Base-by-base conservation (phyloP, 352 stramenopile genomes). In the Phytopythium vexans region DNA sequence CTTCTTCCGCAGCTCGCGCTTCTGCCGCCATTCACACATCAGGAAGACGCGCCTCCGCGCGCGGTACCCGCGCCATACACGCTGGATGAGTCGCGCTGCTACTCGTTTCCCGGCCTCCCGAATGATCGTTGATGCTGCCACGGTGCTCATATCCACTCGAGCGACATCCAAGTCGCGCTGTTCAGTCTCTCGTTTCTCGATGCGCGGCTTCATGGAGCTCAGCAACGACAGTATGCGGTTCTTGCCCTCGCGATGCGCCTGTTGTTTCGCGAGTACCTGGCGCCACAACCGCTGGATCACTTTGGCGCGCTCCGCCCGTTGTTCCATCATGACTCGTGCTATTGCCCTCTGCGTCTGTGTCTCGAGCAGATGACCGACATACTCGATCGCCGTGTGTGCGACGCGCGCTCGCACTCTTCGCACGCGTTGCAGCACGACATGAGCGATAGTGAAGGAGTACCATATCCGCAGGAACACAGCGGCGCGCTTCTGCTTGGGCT, bases 61-160 rank as follows among this genome's bases (percentile, higher is more conserved):
- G 27, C 62, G 61, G 53, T 78, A 67, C 1, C 74, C 74, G n/a
- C 74, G 64, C 77, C 77, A 88, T 15, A 84, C 70, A 6, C 77
- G 69, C 58, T 88, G 77, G 8, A 88, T 68, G 6, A 73, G 41
- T 3, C 64, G 56, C 7, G 51, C 70, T 2, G 66, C 69, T 9
- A 82, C 36, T 31, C 72, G 66, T 11, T 65, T 60, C 3, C 43
- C 35, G 10, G 50, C 58, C 1, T 50, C 55, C 12, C 43, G 33
- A 11, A 77, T 50, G 21, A 64, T 59, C 4, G 27, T 41, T 16
- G 9, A 14, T 9, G 54, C 42, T 14, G 52, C 46, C n/a, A 35
- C 50, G 14, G 42, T 16, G 39, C 61, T 70, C 11, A 38, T 38
- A 2, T 60, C 41, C 15, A 37, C 46, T 4, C 66, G 46, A 32